Percentiles rank a stretch among this genome's conserved stretches.
Conservation (phyloP, 495 filamentous ascomycete species). For the Barbatosphaeria neglecta region DNA sequence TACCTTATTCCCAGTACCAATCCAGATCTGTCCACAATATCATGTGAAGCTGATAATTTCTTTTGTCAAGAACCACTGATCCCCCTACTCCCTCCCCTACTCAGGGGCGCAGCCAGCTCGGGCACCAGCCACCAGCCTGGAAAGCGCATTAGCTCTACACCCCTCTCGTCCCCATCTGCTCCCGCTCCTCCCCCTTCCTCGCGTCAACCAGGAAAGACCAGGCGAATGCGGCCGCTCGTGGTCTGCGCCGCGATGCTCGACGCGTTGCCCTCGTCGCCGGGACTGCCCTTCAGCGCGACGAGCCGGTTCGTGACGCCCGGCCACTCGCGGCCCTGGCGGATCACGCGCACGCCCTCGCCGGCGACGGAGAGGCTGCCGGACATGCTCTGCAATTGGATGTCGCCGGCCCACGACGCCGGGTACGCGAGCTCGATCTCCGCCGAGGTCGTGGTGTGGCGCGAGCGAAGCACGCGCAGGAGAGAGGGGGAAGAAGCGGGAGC, state of each 20-base stretch:
- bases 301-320: constrained; percentile 15
- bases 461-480: background rate
- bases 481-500: no score
- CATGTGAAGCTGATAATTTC: no score
- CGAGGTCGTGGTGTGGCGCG: constrained; percentile 20
- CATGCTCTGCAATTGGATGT: constrained; percentile 13
- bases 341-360: constrained; percentile 22
- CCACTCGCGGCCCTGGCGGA: constrained; percentile 14
- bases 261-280: constrained; percentile 8
- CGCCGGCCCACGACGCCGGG: constrained; percentile 30
- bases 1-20: no score
- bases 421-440: constrained; percentile 20
- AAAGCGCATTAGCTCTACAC: background rate
- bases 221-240: constrained; percentile 16
- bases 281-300: constrained; percentile 23
- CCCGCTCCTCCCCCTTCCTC: background rate
- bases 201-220: constrained; percentile 17
- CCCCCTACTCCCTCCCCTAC: no score
- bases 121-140: no score
- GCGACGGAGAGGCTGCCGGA: constrained; percentile 15
- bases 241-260: constrained; percentile 11
- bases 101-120: no score
- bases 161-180: background rate
- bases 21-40: no score
- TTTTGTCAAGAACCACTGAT: no score